phyloP scores from a whole-genome alignment of 1,284 basidiomycete genomes.

The Wolfiporia cocos region DNA sequence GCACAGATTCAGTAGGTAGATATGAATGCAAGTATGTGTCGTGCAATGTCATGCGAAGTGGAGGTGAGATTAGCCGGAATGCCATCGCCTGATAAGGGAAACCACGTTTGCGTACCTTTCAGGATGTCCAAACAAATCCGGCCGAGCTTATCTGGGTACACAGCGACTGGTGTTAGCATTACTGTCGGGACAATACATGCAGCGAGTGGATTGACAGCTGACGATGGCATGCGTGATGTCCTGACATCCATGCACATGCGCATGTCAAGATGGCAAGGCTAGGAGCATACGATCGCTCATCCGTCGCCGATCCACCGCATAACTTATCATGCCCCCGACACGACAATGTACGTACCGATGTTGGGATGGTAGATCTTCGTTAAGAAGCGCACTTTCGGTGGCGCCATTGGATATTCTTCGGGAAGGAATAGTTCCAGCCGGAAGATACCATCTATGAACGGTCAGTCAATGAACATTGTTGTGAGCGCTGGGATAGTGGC shows the following conservation, averaged over 20 bases:
- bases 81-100: too few species aligned
- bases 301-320: too few species aligned
- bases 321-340: too few species aligned
- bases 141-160: constrained; percentile 97
- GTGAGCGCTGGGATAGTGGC: not conserved
- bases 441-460: constrained; percentile 79
- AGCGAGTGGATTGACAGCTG: too few species aligned
- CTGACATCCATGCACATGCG: too few species aligned
- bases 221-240: too few species aligned
- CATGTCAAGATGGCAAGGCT: too few species aligned
- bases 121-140: constrained; percentile 97
- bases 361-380: constrained; percentile 99
- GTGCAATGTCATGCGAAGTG: not conserved
- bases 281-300: too few species aligned
- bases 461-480: not conserved
- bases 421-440: constrained; percentile 95
- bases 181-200: too few species aligned
- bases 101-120: constrained; percentile 65
- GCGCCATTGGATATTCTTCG: constrained; percentile 99
- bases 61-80: too few species aligned
- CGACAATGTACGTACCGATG: constrained; percentile 91
- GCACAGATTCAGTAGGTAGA: not conserved
- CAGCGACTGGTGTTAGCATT: not conserved
- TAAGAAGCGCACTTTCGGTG: constrained; percentile 97
- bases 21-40: not conserved